Evolutionary conservation across 73 alveolate genomes (phyloP), one percentile per base, ranked within the genome.

Genomic region (Uronychia setigera): DNA sequence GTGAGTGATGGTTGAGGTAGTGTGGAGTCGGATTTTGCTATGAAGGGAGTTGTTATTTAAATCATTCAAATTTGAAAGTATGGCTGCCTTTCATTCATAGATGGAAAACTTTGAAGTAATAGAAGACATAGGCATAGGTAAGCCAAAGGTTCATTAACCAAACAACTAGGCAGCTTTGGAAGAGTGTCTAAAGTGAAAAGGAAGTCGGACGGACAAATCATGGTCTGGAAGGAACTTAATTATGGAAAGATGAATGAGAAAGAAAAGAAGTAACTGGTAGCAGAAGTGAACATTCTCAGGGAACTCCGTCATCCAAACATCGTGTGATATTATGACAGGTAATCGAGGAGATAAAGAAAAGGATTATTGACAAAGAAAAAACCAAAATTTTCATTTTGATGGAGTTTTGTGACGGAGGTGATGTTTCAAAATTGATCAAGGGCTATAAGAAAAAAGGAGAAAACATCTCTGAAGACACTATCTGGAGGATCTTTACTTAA

Each of bases 151-250:
- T 11, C 94, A n/a, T n/a, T n/a, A n/a, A n/a, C n/a, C n/a, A n/a
- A n/a, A n/a, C n/a, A n/a, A n/a, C n/a, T 32, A 82, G 99, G 99
- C 29, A 88, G 95, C 82, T 97, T 96, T 87, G 99, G 98, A 0
- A 87, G 89, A 82, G 99, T 97, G 29, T 87, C 89, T 77, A 96
- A 95, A 90, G 94, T 97, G 14, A 67, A 67, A 33, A 82, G 99
- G 84, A 96, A 94, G 67, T 32, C 92, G 5, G 99, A 97, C 86
- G 80, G 84, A 58, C 93, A 95, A 67, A 58, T 95, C 26, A 90
- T 97, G 74, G 98, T 97, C 26, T 97, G 99, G 96, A 97, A 97
- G 82, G 98, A 97, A 85, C 90, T 97, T 31, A 95, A 96, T 60
- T 97, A 96, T 87, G 97, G 98, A 33, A 83, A 82, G 84, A 97